Percentiles rank a stretch among this genome's conserved stretches.
These are phyloP conservation scores for Salix exigua DNA, from an alignment of 345 rosid species.

Conservation along the genomic window DNA sequence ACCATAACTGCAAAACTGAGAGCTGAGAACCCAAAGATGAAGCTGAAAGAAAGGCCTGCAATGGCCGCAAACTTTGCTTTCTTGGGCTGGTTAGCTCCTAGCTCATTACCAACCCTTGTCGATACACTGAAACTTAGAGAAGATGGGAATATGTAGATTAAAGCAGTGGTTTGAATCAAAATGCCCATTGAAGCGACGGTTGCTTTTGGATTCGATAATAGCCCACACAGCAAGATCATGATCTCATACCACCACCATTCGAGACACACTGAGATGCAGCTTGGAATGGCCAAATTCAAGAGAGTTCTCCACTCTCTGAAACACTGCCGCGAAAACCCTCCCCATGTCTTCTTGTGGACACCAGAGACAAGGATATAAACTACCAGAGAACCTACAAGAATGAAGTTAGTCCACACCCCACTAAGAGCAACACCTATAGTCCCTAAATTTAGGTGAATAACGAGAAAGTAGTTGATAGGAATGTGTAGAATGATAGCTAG, in stretches of 20 bases:
- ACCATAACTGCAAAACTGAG: conserved; percentile 44
- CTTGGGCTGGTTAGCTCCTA: conserved; percentile 59
- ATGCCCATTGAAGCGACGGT: conserved; percentile 90
- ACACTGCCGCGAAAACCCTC: conserved; percentile 51
- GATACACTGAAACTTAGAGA: conserved; percentile 72
- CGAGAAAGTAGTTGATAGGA: conserved; percentile 40
- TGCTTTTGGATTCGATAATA: conserved; percentile 62
- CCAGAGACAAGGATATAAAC: conserved; percentile 52
- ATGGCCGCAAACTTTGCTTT: conserved; percentile 62
- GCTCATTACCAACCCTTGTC: conserved; percentile 71
- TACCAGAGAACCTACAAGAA: conserved; percentile 48
- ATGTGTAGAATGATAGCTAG: conserved; percentile 18
- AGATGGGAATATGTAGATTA: conserved; percentile 87
- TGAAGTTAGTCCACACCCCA: conserved; percentile 67
- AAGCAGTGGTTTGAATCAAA: conserved; percentile 75
- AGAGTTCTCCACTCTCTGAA: conserved; percentile 56
- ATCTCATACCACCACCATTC: conserved; percentile 99
- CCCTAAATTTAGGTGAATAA: conserved; percentile 50
- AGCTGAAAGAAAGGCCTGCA: conserved; percentile 54
- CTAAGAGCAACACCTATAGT: conserved; percentile 69
- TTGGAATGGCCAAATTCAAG: conserved; percentile 61
- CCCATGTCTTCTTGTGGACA: conserved; percentile 53
- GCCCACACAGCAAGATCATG: conserved; percentile 77
- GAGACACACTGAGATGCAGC: conserved; percentile 82
- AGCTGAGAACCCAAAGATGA: conserved; percentile 50